These are phyloP conservation scores for Ophiostoma quercus DNA, from an alignment of 2,329 filamentous ascomycete species.

Conservation along the genomic window DNA sequence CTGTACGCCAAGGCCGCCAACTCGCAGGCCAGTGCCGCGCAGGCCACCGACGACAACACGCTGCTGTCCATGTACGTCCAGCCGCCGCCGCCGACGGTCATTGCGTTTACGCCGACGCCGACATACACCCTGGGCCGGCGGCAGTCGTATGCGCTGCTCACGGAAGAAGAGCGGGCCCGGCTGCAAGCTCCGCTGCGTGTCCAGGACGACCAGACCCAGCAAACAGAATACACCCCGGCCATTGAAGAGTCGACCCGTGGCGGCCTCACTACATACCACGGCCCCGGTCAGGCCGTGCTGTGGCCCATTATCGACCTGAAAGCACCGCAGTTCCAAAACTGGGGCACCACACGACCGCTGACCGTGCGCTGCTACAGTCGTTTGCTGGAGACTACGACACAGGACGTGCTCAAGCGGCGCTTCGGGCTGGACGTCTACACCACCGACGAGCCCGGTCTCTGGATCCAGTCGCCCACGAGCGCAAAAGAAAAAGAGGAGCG, in stretches of 20 bases:
- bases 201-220: too few relatives aligned
- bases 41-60: neutral
- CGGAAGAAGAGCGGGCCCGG: constrained; percentile 41
- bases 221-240: constrained; percentile 44
- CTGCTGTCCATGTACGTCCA: constrained; percentile 24
- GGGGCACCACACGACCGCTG: constrained; percentile 46
- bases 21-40: neutral
- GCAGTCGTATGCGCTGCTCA: constrained; percentile 50
- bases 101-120: constrained; percentile 77
- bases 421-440: constrained; percentile 60
- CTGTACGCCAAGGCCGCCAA: constrained; percentile 51
- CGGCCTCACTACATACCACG: constrained; percentile 91
- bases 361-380: constrained; percentile 72
- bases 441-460: constrained; percentile 78
- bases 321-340: constrained; percentile 30
- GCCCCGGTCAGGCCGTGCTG: constrained; percentile 85
- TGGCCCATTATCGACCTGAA: constrained; percentile 86
- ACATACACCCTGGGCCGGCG: constrained; percentile 89
- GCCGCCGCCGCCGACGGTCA: constrained; percentile 61
- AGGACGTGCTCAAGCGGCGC: constrained; percentile 51
- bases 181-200: constrained; percentile 42
- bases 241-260: constrained; percentile 72
- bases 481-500: constrained; percentile 35
- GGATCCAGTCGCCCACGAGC: constrained; percentile 46
- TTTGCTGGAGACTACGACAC: constrained; percentile 70